A percentile compares a stretch with the other conserved stretches of the same genome.
Conservation (phyloP, 345 rosid species). For the Rhizophora mangle region DNA sequence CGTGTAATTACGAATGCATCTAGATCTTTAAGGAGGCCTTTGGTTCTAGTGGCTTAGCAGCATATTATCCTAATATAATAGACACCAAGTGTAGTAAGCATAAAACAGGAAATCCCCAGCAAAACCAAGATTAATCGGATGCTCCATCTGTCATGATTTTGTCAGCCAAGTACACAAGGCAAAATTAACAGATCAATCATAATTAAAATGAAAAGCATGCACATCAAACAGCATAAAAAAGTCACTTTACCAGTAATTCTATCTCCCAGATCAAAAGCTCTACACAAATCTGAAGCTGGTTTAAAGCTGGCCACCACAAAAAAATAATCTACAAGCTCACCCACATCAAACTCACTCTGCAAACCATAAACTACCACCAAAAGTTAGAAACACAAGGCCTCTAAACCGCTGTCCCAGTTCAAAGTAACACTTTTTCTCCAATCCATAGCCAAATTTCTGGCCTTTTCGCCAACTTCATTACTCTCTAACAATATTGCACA, state of each 20-base stretch:
- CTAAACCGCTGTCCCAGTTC: conserved; percentile 28
- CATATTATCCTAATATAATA: no score
- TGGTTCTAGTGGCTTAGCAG: no score
- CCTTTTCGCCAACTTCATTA: conserved; percentile 45
- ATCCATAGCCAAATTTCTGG: conserved; percentile 50
- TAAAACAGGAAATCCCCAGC: neutral
- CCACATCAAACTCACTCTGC: conserved; percentile 35
- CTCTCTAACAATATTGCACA: conserved; percentile 54
- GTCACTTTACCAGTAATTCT: conserved; percentile 37
- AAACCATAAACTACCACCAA: conserved; percentile 53
- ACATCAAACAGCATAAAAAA: conserved; percentile 7
- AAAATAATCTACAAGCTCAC: conserved; percentile 45
- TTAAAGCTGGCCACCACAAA: conserved; percentile 36
- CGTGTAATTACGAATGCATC: no score
- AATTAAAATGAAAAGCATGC: neutral
- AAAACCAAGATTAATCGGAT: neutral
- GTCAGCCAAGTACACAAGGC: neutral
- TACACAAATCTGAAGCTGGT: conserved; percentile 43
- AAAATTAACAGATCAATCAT: neutral
- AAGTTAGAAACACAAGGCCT: conserved; percentile 47
- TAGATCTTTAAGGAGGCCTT: no score
- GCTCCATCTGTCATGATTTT: neutral
- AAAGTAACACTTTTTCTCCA: conserved; percentile 47
- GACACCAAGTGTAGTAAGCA: no score
- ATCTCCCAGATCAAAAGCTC: conserved; percentile 47